Percentiles rank a stretch among this genome's conserved stretches.
These are phyloP conservation scores for Cryptosporidium parvum DNA, from an alignment of 169 alveolate genomes.

Conservation along the genomic window DNA sequence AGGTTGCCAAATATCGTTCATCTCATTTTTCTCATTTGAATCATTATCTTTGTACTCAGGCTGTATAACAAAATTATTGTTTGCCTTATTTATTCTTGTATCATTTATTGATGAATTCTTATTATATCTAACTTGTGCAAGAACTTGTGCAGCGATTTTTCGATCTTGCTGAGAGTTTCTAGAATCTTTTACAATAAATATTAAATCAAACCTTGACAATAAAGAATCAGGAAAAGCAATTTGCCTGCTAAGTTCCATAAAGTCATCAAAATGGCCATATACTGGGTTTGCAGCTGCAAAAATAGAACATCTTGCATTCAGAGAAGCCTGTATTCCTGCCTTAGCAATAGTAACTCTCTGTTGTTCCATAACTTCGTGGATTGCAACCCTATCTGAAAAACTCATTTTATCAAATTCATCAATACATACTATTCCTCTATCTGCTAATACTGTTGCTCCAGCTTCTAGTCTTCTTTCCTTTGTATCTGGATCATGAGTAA, in stretches of 20 bases:
- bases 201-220: conserved; percentile 95
- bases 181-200: conserved; percentile 87
- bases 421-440: conserved; percentile 96
- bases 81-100: background rate
- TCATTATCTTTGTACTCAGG: conserved; percentile 55
- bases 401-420: conserved; percentile 99
- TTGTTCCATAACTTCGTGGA: conserved; percentile 99
- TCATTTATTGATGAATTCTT: background rate
- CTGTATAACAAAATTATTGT: conserved; percentile 43
- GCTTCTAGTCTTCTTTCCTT: conserved; percentile 98
- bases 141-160: conserved; percentile 58
- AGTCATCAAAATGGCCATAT: conserved; percentile 95
- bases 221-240: conserved; percentile 97
- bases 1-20: conserved; percentile 77
- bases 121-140: conserved; percentile 62
- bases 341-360: conserved; percentile 98
- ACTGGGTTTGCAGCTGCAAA: conserved; percentile 99
- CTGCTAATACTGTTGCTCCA: conserved; percentile 99
- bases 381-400: conserved; percentile 97
- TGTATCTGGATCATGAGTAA: conserved; percentile 92
- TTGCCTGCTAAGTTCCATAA: conserved; percentile 91
- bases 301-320: conserved; percentile 98
- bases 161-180: conserved; percentile 66
- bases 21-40: conserved; percentile 47
- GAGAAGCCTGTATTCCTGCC: conserved; percentile 98